These are phyloP conservation scores for Phytophthora sansomeana DNA, from an alignment of 352 stramenopile species.

Conservation along the genomic window DNA sequence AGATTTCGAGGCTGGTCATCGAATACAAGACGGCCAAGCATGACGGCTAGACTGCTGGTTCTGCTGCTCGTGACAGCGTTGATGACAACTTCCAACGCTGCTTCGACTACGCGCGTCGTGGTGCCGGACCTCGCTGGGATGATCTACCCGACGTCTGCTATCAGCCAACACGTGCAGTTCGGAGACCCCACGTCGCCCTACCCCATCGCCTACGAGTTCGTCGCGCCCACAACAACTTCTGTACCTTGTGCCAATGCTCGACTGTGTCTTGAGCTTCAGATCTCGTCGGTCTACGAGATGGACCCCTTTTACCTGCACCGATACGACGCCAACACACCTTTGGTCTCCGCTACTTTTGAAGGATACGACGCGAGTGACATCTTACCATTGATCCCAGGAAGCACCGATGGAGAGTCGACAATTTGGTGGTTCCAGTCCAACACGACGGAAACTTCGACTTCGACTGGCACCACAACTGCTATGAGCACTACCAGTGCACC, in stretches of 20 bases:
- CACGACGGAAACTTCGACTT: not conserved
- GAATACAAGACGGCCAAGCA: no score
- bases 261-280: constrained; percentile 43
- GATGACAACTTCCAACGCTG: not conserved
- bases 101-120: constrained; percentile 6
- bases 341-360: constrained; percentile 44
- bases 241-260: not conserved
- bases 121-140: constrained; percentile 42
- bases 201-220: constrained; percentile 18
- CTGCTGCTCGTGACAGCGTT: not conserved
- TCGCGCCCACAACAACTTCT: not conserved
- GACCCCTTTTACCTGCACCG: constrained; percentile 43
- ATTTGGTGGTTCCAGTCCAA: constrained; percentile 45
- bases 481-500: not conserved
- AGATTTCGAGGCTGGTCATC: not conserved
- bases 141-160: constrained; percentile 34
- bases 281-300: constrained; percentile 32
- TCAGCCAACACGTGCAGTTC: constrained; percentile 26
- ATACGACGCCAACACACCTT: constrained; percentile 28
- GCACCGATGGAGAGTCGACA: constrained; percentile 3
- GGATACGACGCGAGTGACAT: constrained; percentile 7
- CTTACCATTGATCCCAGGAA: constrained; percentile 28
- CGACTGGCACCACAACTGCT: not conserved
- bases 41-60: constrained; percentile 8
- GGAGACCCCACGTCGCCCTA: constrained; percentile 6